Evolutionary conservation across 495 filamentous ascomycete species (phyloP).

Genomic region (Daldinia concentrica): DNA sequence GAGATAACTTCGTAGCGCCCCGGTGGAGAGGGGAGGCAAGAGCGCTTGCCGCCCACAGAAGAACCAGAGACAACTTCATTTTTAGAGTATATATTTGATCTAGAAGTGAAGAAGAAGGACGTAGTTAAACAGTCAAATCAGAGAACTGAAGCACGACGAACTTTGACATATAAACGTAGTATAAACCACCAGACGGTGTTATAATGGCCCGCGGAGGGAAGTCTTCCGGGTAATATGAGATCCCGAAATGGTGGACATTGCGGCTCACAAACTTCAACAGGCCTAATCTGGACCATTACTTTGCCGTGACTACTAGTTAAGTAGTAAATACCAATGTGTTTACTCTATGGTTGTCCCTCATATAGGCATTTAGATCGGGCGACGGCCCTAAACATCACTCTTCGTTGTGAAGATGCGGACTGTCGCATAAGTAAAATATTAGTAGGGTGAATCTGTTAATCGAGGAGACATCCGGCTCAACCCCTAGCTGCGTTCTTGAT

Average conservation of each 20-base stretch:
- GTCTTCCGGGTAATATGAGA: constrained; percentile 28
- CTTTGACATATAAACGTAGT: constrained; percentile 10
- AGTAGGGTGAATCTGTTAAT: neutral
- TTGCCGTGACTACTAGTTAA: neutral
- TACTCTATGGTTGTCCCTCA: neutral
- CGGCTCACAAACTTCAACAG: constrained; percentile 6
- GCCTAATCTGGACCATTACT: constrained; percentile 10
- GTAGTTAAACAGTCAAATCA: neutral
- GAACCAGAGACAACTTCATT: constrained; percentile 22
- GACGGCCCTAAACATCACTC: no score
- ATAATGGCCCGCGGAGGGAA: constrained; percentile 39
- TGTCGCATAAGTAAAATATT: no score
- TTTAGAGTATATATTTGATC: neutral
- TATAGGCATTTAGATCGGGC: neutral
- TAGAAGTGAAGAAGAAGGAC: neutral
- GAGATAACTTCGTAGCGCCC: constrained; percentile 29
- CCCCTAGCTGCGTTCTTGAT: no score
- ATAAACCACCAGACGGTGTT: constrained; percentile 26
- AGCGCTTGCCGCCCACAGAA: constrained; percentile 12
- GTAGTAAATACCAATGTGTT: neutral
- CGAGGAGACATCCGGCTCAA: neutral
- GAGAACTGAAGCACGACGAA: neutral
- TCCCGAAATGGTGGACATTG: constrained; percentile 20
- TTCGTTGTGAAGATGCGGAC: no score
- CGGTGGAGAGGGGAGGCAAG: constrained; percentile 25